A percentile compares a stretch with the other conserved stretches of the same genome.
These are phyloP conservation scores for Cucumis sativus DNA, from an alignment of 306 rosid species.

Conservation along the genomic window Cucumber_9930_V3 NC_026660.2:28457501-28458000, in stretches of 20 bases:
- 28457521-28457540: slow-evolving; percentile 82
- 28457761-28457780: neutral
- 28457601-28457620: slow-evolving; percentile 68
- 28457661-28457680: slow-evolving; percentile 28
- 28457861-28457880: neutral
- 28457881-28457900: neutral
- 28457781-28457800: neutral
- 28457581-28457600: slow-evolving; percentile 68
- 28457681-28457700: slow-evolving; percentile 5
- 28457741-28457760: slow-evolving; percentile 27
- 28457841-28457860: neutral
- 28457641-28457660: slow-evolving; percentile 55
- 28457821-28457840: neutral
- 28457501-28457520: slow-evolving; percentile 63
- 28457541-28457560: slow-evolving; percentile 68
- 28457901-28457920: neutral
- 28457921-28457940: neutral
- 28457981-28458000: neutral
- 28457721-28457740: slow-evolving; percentile 18
- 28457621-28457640: slow-evolving; percentile 93
- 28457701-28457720: slow-evolving; percentile 6
- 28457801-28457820: too few species aligned
- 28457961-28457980: neutral
- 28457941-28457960: neutral
- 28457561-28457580: slow-evolving; percentile 84